phyloP scores from a whole-genome alignment of 192 early-diverging fungal species.

The Glomus cerebriforme region DNA sequence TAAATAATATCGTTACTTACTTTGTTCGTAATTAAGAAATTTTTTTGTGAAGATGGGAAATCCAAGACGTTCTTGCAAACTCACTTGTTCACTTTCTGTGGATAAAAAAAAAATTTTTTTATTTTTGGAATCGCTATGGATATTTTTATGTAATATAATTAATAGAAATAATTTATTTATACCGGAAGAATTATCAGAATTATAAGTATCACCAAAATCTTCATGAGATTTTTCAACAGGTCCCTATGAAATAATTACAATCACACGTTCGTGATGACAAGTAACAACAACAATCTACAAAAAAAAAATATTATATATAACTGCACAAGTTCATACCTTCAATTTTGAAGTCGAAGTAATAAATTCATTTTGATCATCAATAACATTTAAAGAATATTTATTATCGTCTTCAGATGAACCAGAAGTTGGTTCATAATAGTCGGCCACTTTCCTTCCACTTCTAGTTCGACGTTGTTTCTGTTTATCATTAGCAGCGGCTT shows the following conservation, averaged over 20 bases:
- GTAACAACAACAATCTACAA: no score
- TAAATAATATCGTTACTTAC: not conserved
- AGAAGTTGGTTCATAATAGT: conserved; percentile 26
- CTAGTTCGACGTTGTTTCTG: conserved; percentile 18
- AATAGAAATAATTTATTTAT: not conserved
- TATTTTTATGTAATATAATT: not conserved
- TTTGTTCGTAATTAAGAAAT: conserved; percentile 23
- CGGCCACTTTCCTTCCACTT: conserved; percentile 16
- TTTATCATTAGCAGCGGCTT: not conserved
- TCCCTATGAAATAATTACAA: not conserved
- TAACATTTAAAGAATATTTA: not conserved
- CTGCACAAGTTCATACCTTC: not conserved
- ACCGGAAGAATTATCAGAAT: not conserved
- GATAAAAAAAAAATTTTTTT: not conserved
- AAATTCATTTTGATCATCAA: not conserved
- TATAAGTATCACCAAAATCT: not conserved
- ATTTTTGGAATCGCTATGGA: not conserved
- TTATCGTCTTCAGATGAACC: not conserved
- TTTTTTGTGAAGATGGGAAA: conserved; percentile 14
- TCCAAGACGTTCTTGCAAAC: conserved; percentile 2
- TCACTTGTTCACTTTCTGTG: conserved; percentile 14
- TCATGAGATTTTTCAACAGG: not conserved
- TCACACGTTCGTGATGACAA: not conserved
- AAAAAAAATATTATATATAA: no score
- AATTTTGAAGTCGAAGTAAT: not conserved